Percentiles rank a stretch among this genome's conserved stretches.
Evolutionary conservation across 441 rosid species (phyloP).

Genomic region (Euphorbia corollata): DNA sequence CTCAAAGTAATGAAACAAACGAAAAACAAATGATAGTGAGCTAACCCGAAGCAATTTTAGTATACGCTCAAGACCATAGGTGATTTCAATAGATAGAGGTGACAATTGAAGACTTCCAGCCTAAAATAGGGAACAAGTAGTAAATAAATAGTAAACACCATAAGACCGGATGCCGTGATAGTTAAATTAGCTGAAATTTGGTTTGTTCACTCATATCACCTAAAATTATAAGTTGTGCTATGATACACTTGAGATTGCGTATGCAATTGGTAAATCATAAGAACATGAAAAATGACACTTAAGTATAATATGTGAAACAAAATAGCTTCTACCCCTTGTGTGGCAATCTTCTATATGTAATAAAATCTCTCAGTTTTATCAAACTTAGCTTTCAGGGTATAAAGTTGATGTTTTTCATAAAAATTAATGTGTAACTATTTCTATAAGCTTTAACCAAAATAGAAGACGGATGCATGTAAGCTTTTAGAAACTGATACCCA

Average conservation of each 20-base stretch:
- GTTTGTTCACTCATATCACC: not conserved
- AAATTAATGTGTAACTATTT: too few species aligned
- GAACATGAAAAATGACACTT: not conserved
- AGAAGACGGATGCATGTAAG: too few species aligned
- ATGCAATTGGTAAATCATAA: not conserved
- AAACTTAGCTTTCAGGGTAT: constrained; percentile 11
- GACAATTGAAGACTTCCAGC: constrained; percentile 92
- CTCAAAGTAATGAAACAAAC: constrained; percentile 1
- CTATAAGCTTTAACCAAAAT: too few species aligned
- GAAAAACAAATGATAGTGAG: constrained; percentile 10
- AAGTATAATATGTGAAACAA: not conserved
- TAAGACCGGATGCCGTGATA: constrained; percentile 14
- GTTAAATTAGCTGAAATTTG: not conserved
- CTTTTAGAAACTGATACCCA: too few species aligned
- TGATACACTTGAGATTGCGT: too few species aligned
- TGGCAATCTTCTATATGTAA: not conserved
- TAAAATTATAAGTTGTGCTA: not conserved
- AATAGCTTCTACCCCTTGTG: not conserved
- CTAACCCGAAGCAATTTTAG: constrained; percentile 92
- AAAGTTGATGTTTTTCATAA: too few species aligned
- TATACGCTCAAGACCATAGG: constrained; percentile 96
- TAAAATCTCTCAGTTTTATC: not conserved
- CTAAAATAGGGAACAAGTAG: constrained; percentile 27
- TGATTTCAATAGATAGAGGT: constrained; percentile 92
- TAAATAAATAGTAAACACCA: constrained; percentile 15